phyloP scores from a whole-genome alignment of 345 rosid genomes.

The Eucalyptus globulus region DNA sequence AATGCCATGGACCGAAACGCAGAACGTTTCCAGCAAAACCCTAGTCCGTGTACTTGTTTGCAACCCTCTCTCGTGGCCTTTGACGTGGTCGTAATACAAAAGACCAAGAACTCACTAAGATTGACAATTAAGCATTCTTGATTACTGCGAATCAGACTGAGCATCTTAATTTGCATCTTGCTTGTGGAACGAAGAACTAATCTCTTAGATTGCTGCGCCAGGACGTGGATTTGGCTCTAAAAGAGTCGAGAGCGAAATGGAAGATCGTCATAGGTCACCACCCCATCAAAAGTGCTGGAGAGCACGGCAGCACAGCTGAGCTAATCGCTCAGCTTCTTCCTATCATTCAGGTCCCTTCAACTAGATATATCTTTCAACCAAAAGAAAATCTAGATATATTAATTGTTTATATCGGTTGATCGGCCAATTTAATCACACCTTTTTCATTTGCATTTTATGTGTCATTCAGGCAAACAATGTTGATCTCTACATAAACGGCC shows the following conservation, averaged over 20 bases:
- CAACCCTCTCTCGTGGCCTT: background rate
- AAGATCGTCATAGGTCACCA: slow-evolving; percentile 46
- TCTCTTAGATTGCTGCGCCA: background rate
- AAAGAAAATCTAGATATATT: background rate
- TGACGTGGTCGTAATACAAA: background rate
- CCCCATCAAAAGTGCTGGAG: slow-evolving; percentile 35
- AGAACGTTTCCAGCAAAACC: background rate
- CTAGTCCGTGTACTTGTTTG: background rate
- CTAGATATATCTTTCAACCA: background rate
- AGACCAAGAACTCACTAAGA: background rate
- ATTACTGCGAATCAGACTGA: background rate
- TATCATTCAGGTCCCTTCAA: slow-evolving; percentile 13
- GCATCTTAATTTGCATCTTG: background rate
- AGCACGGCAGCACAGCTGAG: slow-evolving; percentile 27
- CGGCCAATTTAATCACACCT: background rate
- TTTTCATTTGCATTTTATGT: background rate
- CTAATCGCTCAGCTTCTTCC: slow-evolving; percentile 21
- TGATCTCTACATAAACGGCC: slow-evolving; percentile 39
- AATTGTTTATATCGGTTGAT: background rate
- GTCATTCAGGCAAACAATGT: slow-evolving; percentile 19
- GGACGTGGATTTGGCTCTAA: slow-evolving; percentile 24
- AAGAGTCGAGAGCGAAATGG: slow-evolving; percentile 31
- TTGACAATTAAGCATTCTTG: background rate
- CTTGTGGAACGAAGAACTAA: background rate
- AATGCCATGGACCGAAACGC: background rate